Evolutionary conservation across 202 grass and related monocot genomes (phyloP).

Genomic region (Cymbopogon flexuosus): DNA sequence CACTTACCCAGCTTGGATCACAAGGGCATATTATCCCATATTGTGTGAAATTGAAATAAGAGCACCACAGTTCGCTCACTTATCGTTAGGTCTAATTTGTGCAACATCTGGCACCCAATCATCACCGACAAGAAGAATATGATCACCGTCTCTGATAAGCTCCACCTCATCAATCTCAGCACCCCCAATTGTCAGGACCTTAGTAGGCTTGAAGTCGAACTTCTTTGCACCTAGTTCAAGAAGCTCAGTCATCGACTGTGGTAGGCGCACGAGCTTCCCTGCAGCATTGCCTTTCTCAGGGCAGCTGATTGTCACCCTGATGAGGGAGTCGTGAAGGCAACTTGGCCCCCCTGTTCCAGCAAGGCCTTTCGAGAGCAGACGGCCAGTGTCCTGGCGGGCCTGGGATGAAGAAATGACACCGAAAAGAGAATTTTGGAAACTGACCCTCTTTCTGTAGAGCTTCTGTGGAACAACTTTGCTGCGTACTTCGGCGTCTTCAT

Average conservation of each 20-base stretch:
- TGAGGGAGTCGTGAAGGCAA: background rate
- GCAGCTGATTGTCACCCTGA: constrained; percentile 70
- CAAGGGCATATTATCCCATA: background rate
- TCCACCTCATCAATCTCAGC: constrained; percentile 75
- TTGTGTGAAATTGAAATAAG: background rate
- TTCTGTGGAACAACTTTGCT: constrained; percentile 29
- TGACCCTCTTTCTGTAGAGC: constrained; percentile 36
- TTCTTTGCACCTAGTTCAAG: constrained; percentile 61
- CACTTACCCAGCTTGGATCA: background rate
- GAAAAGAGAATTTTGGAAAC: constrained; percentile 89
- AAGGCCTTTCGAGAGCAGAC: constrained; percentile 29
- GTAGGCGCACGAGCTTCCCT: constrained; percentile 64
- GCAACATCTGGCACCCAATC: constrained; percentile 33
- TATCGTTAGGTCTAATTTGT: background rate
- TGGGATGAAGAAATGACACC: constrained; percentile 60
- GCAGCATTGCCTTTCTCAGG: constrained; percentile 44
- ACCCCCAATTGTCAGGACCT: constrained; percentile 57
- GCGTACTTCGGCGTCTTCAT: background rate
- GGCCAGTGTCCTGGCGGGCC: background rate
- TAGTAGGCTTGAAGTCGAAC: constrained; percentile 45
- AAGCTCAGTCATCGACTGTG: constrained; percentile 58
- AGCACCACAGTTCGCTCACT: background rate
- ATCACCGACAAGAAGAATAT: constrained; percentile 51
- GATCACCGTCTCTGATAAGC: constrained; percentile 86
- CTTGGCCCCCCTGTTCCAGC: background rate